These are phyloP conservation scores for Mercurialis annua DNA, from an alignment of 345 rosid genomes.

Conservation along the genomic window DNA sequence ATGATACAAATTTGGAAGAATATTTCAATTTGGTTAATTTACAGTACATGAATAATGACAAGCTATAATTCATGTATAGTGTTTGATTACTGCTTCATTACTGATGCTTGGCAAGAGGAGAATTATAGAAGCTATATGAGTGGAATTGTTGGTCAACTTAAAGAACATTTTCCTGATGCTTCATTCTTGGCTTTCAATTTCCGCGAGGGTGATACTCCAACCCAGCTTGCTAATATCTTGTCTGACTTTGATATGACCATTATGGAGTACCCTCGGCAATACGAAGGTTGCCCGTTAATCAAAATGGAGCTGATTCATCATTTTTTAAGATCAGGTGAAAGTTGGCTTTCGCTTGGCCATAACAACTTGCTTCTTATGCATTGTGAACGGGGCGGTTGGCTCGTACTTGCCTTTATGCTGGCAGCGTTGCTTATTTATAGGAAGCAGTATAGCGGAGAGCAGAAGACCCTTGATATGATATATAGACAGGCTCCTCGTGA, in stretches of 20 bases:
- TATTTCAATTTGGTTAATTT: not conserved
- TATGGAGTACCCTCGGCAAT: constrained; percentile 96
- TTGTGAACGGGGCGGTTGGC: constrained; percentile 90
- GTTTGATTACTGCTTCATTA: constrained; percentile 85
- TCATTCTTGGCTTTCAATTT: constrained; percentile 86
- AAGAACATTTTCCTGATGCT: constrained; percentile 71
- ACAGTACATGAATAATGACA: constrained; percentile 21
- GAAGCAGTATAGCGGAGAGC: constrained; percentile 83
- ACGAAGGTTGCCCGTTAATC: constrained; percentile 83
- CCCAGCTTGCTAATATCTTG: constrained; percentile 50
- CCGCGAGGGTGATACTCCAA: constrained; percentile 63
- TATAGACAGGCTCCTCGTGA: constrained; percentile 89
- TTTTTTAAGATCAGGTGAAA: constrained; percentile 86
- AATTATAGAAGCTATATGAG: constrained; percentile 57
- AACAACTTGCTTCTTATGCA: constrained; percentile 79
- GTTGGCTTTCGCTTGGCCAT: constrained; percentile 89
- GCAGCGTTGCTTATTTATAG: constrained; percentile 75
- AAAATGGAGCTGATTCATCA: constrained; percentile 86
- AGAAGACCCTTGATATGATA: constrained; percentile 86
- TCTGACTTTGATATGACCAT: constrained; percentile 76
- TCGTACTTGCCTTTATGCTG: constrained; percentile 76
- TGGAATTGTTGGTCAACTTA: constrained; percentile 66
- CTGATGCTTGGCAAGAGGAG: constrained; percentile 58
- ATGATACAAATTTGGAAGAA: constrained; percentile 4
- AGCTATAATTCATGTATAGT: constrained; percentile 37